A percentile compares a stretch with the other conserved stretches of the same genome.
Evolutionary conservation across 768 basidiomycete genomes (phyloP).

Genomic region (Lactifluus hygrophoroides): DNA sequence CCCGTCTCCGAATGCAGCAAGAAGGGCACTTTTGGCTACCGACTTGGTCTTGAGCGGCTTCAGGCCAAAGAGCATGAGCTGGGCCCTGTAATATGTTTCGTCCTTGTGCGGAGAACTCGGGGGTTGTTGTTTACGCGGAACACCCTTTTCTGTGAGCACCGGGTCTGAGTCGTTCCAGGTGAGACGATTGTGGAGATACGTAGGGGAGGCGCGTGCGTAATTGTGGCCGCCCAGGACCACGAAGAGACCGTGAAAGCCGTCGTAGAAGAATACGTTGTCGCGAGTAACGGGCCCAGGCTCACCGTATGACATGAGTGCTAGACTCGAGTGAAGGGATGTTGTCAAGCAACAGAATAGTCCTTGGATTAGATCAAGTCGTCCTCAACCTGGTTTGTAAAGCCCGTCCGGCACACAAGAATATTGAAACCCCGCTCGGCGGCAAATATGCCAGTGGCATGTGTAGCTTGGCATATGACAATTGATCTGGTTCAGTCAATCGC

Average conservation of each 20-base stretch:
- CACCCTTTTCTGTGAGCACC: not conserved
- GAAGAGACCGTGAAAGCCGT: not conserved
- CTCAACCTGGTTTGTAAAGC: too few relatives aligned
- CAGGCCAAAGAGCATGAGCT: not conserved
- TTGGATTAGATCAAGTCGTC: too few relatives aligned
- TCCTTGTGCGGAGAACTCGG: not conserved
- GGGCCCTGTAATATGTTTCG: not conserved
- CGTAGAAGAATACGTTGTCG: not conserved
- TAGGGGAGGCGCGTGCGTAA: not conserved
- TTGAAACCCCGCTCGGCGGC: too few relatives aligned
- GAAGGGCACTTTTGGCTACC: not conserved
- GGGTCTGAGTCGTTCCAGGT: not conserved
- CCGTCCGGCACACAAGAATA: too few relatives aligned
- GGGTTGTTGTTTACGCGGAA: not conserved
- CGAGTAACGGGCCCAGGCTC: not conserved
- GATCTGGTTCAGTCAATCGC: too few relatives aligned
- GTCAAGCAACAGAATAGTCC: too few relatives aligned
- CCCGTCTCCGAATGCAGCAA: not conserved
- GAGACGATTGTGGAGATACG: not conserved
- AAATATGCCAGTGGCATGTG: too few relatives aligned
- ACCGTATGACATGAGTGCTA: not conserved
- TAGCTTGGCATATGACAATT: too few relatives aligned
- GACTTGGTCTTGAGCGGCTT: not conserved
- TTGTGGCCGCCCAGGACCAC: not conserved
- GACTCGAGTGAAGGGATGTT: too few relatives aligned